Base-by-base conservation (phyloP, 2,329 filamentous ascomycete species). In the Pseudopithomyces chartarum region DNA sequence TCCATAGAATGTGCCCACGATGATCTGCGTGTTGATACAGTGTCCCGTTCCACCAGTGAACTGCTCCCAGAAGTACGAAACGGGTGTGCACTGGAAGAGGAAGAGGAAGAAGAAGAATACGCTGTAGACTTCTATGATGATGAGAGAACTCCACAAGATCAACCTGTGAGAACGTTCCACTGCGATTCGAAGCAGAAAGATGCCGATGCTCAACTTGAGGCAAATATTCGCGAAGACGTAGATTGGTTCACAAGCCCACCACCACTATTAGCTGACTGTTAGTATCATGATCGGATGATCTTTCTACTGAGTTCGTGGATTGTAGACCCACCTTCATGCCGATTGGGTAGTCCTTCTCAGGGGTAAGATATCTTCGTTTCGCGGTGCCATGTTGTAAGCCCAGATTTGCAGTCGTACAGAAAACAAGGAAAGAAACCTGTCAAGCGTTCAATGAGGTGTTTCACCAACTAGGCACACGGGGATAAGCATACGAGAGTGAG, bases 161-260 rank as follows among this genome's bases (percentile, higher is more conserved):
- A 55, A 55, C 29, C 56, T 55, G 55, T 62, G 60, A 20, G 19
- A 39, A 34, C 46, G 45, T n/a, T 58, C 50, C 19, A 56, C 55
- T 20, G 60, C 56, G 32, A 62, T 62, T n/a, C 44, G n/a, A 3
- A 47, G 44, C 26, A 47, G 44, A 15, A 47, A 47, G 43, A 63
- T 59, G 36, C 58, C 53, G 32, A 63, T 63, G 54, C 56, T 58
- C 6, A 20, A 20, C 19, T 47, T 47, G 26, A 47, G 15, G 20
- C 12, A 15, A 34, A 47, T 47, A 17, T 47, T 47, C 40, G 45
- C 52, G 20, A 55, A 15, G 22, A 61, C 56, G 34, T 63, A 63
- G 6, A 58, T 61, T 12, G 58, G 58, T 42, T 63, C 58, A 52
- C 60, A 63, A 15, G 52, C 32, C 60, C 60, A 63, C 60, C 60